Evolutionary conservation across 805 yeast genomes (phyloP).

Genomic region (Kurtzmaniella cleridarum): DNA sequence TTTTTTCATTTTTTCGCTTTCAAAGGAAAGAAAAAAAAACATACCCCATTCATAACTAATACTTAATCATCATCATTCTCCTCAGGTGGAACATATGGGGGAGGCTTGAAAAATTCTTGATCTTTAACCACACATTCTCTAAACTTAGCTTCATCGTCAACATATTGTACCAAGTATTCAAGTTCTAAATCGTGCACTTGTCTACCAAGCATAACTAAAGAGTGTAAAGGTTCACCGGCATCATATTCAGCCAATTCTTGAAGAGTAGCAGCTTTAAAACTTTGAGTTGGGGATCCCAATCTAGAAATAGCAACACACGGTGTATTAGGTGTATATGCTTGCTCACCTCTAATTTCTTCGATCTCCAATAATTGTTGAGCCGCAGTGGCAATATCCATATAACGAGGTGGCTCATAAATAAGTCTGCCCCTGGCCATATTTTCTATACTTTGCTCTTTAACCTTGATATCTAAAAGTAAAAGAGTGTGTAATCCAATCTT

Average conservation of each 20-base stretch:
- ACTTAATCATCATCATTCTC: slow-evolving; percentile 16
- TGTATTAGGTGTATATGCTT: slow-evolving; percentile 78
- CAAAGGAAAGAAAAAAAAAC: too few relatives aligned
- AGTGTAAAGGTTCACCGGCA: slow-evolving; percentile 91
- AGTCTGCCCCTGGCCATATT: slow-evolving; percentile 89
- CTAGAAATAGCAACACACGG: slow-evolving; percentile 94
- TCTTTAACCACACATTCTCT: slow-evolving; percentile 43
- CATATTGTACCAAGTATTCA: slow-evolving; percentile 76
- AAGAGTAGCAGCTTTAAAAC: slow-evolving; percentile 80
- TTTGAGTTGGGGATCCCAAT: slow-evolving; percentile 80
- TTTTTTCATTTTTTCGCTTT: too few relatives aligned
- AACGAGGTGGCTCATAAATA: slow-evolving; percentile 94
- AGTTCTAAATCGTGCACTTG: slow-evolving; percentile 90
- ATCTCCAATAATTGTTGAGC: slow-evolving; percentile 83
- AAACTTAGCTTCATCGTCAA: slow-evolving; percentile 53
- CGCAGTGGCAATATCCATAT: slow-evolving; percentile 88
- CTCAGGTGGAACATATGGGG: slow-evolving; percentile 53
- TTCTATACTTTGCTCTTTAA: slow-evolving; percentile 92
- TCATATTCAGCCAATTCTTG: slow-evolving; percentile 75
- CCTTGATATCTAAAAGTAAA: slow-evolving; percentile 85
- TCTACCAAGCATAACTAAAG: slow-evolving; percentile 85
- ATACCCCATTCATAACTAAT: too few relatives aligned
- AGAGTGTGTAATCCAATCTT: slow-evolving; percentile 88
- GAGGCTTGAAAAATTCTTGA: slow-evolving; percentile 71
- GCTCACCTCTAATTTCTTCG: slow-evolving; percentile 69